A percentile compares a stretch with the other conserved stretches of the same genome.
These are phyloP conservation scores for Pythium monospermum DNA, from an alignment of 352 stramenopile genomes.

Conservation along the genomic window DNA sequence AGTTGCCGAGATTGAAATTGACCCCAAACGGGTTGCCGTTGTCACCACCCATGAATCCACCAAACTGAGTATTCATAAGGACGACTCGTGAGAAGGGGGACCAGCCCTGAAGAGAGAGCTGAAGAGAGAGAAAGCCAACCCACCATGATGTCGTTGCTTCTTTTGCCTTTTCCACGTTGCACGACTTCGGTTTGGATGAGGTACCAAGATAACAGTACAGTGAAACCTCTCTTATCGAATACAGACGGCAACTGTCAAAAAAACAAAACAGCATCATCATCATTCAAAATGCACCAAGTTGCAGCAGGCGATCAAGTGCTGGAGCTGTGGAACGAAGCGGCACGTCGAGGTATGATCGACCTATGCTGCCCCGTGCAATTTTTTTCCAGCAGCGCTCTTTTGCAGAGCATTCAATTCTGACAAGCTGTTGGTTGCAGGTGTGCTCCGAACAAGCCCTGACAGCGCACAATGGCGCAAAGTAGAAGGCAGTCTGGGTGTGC, in stretches of 20 bases:
- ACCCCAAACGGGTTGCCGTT: constrained; percentile 72
- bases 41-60: constrained; percentile 61
- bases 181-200: not conserved
- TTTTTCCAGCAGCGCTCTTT: too few relatives aligned
- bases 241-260: constrained; percentile 4
- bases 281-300: not conserved
- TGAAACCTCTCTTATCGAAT: constrained; percentile 6
- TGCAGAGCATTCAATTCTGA: too few relatives aligned
- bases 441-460: constrained; percentile 9
- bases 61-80: constrained; percentile 41
- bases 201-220: constrained; percentile 1
- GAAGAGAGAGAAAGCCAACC: not conserved
- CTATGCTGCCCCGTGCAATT: too few relatives aligned
- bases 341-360: not conserved
- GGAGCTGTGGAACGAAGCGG: constrained; percentile 13
- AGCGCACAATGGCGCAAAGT: constrained; percentile 5
- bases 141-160: constrained; percentile 16
- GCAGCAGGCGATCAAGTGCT: not conserved
- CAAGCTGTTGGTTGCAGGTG: constrained; percentile 6
- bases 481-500: constrained; percentile 3
- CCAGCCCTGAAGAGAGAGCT: too few relatives aligned
- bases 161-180: constrained; percentile 9
- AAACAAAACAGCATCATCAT: constrained; percentile 1
- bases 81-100: too few relatives aligned
- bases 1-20: constrained; percentile 77